Evolutionary conservation across 139 green algal genomes (phyloP).

Genomic region (Tetraselmis striata): DNA sequence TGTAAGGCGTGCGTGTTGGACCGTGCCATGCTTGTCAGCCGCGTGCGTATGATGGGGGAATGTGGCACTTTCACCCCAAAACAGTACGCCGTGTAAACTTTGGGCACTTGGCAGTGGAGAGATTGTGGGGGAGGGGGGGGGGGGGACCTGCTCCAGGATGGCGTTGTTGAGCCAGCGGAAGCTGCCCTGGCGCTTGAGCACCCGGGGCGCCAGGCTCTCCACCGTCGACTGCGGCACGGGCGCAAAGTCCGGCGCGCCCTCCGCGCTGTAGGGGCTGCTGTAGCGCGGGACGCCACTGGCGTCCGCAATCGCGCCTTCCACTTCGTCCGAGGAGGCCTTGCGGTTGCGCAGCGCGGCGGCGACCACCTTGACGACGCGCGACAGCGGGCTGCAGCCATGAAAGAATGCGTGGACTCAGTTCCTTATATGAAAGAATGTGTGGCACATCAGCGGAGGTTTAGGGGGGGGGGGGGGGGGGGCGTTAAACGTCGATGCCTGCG

Average conservation of each 20-base stretch:
- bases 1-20: too few species aligned
- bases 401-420: too few species aligned
- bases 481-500: too few species aligned
- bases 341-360: slow-evolving; percentile 46
- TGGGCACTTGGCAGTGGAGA: too few species aligned
- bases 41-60: too few species aligned
- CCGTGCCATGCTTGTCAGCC: too few species aligned
- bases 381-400: slow-evolving; percentile 47
- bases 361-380: slow-evolving; percentile 71
- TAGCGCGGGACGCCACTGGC: not conserved
- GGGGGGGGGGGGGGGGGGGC: too few species aligned
- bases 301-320: not conserved
- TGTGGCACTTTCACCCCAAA: too few species aligned
- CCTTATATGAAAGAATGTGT: too few species aligned
- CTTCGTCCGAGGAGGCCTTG: not conserved
- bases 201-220: not conserved
- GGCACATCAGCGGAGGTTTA: too few species aligned
- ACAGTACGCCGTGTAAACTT: too few species aligned
- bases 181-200: not conserved
- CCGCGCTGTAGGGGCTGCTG: not conserved
- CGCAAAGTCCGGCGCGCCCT: not conserved
- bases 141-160: not conserved
- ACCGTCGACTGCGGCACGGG: not conserved
- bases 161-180: not conserved
- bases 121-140: too few species aligned